Evolutionary conservation across 495 filamentous ascomycete species (phyloP).

Genomic region (Antarctomyces pellizariae): DNA sequence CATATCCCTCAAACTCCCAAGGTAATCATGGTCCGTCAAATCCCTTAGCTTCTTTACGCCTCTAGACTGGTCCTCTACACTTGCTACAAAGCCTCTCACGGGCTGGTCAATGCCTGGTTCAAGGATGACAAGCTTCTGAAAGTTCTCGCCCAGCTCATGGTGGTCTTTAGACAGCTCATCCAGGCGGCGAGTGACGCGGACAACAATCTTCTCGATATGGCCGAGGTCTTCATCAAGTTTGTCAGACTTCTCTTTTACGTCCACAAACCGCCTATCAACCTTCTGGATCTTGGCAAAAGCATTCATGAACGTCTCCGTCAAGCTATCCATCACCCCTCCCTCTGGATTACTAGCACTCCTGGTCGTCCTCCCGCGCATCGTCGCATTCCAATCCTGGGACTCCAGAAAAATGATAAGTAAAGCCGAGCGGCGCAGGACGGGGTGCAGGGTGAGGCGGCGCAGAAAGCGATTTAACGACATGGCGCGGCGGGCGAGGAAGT

Average conservation of each 20-base stretch:
- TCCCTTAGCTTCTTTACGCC: slow-evolving; percentile 61
- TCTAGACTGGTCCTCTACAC: slow-evolving; percentile 57
- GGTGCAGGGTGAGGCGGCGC: slow-evolving; percentile 66
- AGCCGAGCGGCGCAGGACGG: slow-evolving; percentile 59
- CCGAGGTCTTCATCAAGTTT: slow-evolving; percentile 87
- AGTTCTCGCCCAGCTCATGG: slow-evolving; percentile 72
- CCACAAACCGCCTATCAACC: slow-evolving; percentile 81
- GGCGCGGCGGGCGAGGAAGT: slow-evolving; percentile 78
- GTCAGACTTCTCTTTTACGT: slow-evolving; percentile 77
- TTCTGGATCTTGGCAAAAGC: slow-evolving; percentile 93
- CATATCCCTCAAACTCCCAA: slow-evolving; percentile 81
- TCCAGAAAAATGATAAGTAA: slow-evolving; percentile 81
- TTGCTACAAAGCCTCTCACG: slow-evolving; percentile 61
- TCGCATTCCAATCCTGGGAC: slow-evolving; percentile 82
- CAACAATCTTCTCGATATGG: slow-evolving; percentile 83
- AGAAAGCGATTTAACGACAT: slow-evolving; percentile 86
- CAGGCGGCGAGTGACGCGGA: slow-evolving; percentile 70
- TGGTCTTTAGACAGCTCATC: slow-evolving; percentile 76
- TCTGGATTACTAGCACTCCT: slow-evolving; percentile 32
- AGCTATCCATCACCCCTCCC: slow-evolving; percentile 65
- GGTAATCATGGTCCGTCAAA: slow-evolving; percentile 87
- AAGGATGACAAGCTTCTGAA: slow-evolving; percentile 73
- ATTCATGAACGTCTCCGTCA: slow-evolving; percentile 93
- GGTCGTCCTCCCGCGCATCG: slow-evolving; percentile 54
- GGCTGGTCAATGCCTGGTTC: slow-evolving; percentile 69